Conservation (phyloP, 2,329 filamentous ascomycete genomes). For the Aspergillus sp. region DNA sequence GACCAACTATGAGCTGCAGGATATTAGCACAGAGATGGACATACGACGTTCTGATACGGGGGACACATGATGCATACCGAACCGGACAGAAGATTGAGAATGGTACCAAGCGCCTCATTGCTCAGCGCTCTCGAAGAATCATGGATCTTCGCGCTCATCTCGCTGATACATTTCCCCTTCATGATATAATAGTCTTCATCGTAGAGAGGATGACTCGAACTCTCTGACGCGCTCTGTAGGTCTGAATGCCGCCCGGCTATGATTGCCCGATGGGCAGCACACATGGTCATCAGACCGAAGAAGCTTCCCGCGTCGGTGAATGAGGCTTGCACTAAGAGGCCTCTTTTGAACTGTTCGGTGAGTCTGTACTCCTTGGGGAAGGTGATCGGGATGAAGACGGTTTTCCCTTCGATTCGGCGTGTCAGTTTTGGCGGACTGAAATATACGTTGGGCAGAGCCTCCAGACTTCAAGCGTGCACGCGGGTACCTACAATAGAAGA, state of each 20-base stretch:
- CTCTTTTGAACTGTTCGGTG: conserved; percentile 24
- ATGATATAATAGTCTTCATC: conserved; percentile 40
- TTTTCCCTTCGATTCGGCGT: conserved; percentile 22
- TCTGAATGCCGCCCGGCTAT: conserved; percentile 26
- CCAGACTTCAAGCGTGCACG: not conserved
- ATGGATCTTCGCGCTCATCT: conserved; percentile 32
- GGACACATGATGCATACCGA: conserved; percentile 24
- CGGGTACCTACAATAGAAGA: conserved; percentile 34
- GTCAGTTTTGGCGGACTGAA: no score
- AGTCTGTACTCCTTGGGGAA: conserved; percentile 34
- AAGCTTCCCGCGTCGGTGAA: conserved; percentile 38
- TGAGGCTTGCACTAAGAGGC: conserved; percentile 31
- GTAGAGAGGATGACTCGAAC: conserved; percentile 20
- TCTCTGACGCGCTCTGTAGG: conserved; percentile 15
- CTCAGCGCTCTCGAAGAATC: conserved; percentile 27
- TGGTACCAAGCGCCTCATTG: conserved; percentile 37
- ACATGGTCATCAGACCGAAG: conserved; percentile 39
- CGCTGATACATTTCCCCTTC: conserved; percentile 35
- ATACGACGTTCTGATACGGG: not conserved
- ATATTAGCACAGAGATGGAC: conserved; percentile 9
- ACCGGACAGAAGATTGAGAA: conserved; percentile 37
- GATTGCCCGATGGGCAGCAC: conserved; percentile 39
- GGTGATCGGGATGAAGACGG: conserved; percentile 39
- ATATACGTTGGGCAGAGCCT: not conserved
- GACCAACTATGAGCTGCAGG: conserved; percentile 34